These are phyloP conservation scores for Coccomyxa subellipsoidea DNA, from an alignment of 163 green algal species.

Conservation along the genomic window DNA sequence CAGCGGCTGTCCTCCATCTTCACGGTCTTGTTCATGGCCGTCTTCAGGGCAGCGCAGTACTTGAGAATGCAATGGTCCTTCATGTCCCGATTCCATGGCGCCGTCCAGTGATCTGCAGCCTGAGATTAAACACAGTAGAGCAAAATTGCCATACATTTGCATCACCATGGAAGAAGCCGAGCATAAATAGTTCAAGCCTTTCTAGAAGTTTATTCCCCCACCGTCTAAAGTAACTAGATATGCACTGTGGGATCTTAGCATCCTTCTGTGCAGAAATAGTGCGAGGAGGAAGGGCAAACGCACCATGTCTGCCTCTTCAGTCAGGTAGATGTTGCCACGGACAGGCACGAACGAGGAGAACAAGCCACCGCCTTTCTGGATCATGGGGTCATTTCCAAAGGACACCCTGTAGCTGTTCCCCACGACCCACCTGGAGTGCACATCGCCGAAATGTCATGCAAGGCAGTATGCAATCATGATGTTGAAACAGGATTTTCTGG, in stretches of 20 bases:
- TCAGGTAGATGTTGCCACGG: neutral
- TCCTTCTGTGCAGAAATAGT: neutral
- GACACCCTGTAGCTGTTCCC: constrained; percentile 24
- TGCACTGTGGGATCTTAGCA: too few species aligned
- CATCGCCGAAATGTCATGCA: neutral
- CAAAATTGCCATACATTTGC: neutral
- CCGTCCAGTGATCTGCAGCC: neutral
- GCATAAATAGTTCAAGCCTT: too few species aligned
- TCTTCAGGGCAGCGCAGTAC: neutral
- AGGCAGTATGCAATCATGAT: neutral
- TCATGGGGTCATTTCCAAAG: constrained; percentile 20
- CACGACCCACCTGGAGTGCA: constrained; percentile 30
- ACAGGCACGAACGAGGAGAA: neutral
- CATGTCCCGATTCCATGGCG: neutral
- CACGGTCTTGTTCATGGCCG: neutral
- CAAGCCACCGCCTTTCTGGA: neutral
- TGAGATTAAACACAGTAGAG: too few species aligned
- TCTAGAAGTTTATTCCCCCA: too few species aligned
- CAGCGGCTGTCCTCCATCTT: neutral
- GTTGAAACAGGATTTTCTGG: neutral
- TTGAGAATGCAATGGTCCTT: constrained; percentile 5
- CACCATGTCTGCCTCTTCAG: neutral
- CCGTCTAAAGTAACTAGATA: too few species aligned
- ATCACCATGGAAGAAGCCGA: too few species aligned
- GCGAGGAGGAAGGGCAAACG: neutral